Percentiles rank a stretch among this genome's conserved stretches.
Conservation (phyloP, 306 rosid species). For the Citrullus amarus region DNA sequence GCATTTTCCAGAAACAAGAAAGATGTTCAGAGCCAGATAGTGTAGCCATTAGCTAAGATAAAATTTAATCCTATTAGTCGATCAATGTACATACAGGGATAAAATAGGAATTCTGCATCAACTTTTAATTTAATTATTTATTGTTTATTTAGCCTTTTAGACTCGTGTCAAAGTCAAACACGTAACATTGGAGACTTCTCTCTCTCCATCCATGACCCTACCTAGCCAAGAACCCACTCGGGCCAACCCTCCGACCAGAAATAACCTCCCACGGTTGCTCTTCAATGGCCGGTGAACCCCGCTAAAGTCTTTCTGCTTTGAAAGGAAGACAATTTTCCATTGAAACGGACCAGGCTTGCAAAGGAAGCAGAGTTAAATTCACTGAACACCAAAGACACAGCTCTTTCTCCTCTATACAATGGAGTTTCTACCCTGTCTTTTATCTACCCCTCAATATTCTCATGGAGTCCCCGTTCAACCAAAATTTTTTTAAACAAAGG, state of each 20-base stretch:
- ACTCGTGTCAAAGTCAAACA: neutral
- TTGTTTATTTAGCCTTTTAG: neutral
- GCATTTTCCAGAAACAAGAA: constrained; percentile 15
- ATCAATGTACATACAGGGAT: neutral
- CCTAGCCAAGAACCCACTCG: neutral
- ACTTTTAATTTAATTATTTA: neutral
- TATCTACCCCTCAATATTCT: neutral
- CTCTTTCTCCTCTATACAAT: neutral
- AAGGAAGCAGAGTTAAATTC: too few relatives aligned
- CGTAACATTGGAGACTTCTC: neutral
- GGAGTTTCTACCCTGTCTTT: neutral
- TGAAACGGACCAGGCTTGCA: neutral
- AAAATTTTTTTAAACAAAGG: neutral
- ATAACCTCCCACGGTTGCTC: neutral
- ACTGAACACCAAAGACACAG: neutral
- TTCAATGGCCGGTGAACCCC: neutral
- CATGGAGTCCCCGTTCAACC: neutral
- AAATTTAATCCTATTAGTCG: neutral
- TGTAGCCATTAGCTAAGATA: neutral
- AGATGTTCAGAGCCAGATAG: neutral
- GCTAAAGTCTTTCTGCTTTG: neutral
- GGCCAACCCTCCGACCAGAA: neutral
- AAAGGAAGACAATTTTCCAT: neutral
- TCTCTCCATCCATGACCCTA: neutral
- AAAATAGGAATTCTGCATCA: neutral